A percentile compares a stretch with the other conserved stretches of the same genome.
Evolutionary conservation across 768 basidiomycete genomes (phyloP).

Genomic region (Boletus edulis): DNA sequence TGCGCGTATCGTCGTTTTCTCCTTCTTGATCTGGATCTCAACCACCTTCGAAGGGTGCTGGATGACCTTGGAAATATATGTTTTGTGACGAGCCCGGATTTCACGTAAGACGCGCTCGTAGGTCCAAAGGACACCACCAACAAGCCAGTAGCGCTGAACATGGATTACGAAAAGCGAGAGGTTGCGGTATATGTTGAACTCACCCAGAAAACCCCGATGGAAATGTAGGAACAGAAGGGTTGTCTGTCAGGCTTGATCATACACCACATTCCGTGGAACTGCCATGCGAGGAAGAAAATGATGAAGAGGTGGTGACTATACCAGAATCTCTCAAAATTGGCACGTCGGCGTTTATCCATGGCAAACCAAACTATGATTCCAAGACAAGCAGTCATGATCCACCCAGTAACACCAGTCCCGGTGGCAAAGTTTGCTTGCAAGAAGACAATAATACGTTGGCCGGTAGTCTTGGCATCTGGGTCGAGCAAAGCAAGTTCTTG

Average conservation of each 20-base stretch:
- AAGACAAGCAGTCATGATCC: conserved; percentile 80
- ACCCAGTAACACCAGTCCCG: conserved; percentile 80
- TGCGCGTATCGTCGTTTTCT: conserved; percentile 76
- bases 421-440: conserved; percentile 76
- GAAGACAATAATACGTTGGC: conserved; percentile 65
- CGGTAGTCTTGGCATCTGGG: conserved; percentile 49
- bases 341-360: conserved; percentile 71
- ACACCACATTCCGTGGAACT: conserved; percentile 95
- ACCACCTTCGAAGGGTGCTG: conserved; percentile 93
- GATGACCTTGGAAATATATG: conserved; percentile 92
- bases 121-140: conserved; percentile 85
- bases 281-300: conserved; percentile 92
- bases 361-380: conserved; percentile 84
- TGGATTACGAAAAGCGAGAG: conserved; percentile 4
- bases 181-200: conserved; percentile 22
- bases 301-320: conserved; percentile 88
- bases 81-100: conserved; percentile 84
- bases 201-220: conserved; percentile 95
- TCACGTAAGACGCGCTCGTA: conserved; percentile 89
- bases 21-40: conserved; percentile 98
- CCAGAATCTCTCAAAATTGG: conserved; percentile 88
- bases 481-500: conserved; percentile 58
- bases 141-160: conserved; percentile 80
- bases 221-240: conserved; percentile 82
- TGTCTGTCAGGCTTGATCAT: conserved; percentile 91